Base-by-base conservation (phyloP, 1,284 basidiomycete genomes). In the Papiliotrema terrestris region DNA sequence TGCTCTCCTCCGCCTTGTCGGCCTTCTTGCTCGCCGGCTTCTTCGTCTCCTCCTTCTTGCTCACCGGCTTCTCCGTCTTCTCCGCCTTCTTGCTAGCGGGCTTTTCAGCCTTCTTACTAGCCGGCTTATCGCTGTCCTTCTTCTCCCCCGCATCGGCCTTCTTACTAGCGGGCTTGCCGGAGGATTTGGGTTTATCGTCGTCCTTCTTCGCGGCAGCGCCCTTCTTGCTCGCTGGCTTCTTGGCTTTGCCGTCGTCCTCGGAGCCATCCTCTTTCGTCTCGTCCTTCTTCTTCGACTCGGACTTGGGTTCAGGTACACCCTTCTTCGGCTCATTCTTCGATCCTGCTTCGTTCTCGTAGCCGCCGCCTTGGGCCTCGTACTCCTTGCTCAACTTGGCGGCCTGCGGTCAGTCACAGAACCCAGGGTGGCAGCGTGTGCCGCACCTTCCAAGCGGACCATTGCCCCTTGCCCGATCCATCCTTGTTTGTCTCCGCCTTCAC, bases 371-470 rank as follows among this genome's bases (percentile, higher is more conserved):
- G 8, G 69, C 68, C 59, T 78, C 77, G 59, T 78, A 78, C 50
- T 71, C 67, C 57, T 78, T 76, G 20, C 75, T 66, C 60, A 78
- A 68, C 61, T 78, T 75, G 52, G 65, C 56, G 0, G 73, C 69
- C 66, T 69, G 52, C 29, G 5, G 43, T 49, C 45, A 54, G 49
- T 43, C n/a, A 22, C 45, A 42, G 8, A 43, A 23, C 23, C 19
- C 11, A 37, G 20, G n/a, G 17, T 3, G n/a, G 1, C 14, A 3
- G 48, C 8, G 13, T 15, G 43, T 2, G 25, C 45, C 66, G 51
- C 49, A 69, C 67, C 63, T 76, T 79, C 68, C 69, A 78, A 11
- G 77, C 77, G 26, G 72, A 69, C 78, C 77, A 78, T 50, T 74
- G 66, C 14, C 78, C 78, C 43, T 69, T 69, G 23, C 77, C 78